Evolutionary conservation across 2,329 filamentous ascomycete genomes (phyloP), one percentile per base, ranked within the genome.

Genomic region (Fusarium vanettenii): DNA sequence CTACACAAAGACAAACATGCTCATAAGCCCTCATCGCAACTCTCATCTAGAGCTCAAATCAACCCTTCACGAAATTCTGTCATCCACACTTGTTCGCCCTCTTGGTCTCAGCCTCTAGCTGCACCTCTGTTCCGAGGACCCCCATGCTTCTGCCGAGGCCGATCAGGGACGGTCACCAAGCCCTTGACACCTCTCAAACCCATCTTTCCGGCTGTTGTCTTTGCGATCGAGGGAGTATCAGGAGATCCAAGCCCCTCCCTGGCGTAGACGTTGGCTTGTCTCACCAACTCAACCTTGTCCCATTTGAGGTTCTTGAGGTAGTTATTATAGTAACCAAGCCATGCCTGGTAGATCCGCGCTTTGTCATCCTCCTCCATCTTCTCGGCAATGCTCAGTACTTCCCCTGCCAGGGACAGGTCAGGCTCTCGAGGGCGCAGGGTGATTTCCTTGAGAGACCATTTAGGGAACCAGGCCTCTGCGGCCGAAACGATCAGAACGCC

Each of bases 401-500:
- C 82, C 1, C 66, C 50, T 11, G 79, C 79, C 3, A 84, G 79
- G n/a, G 82, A 83, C 4, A 92, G 75, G 66, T 89, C 85, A 7
- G 86, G 83, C 2, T 80, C 76, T 2, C 86, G 85, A 7, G 85
- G 79, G 39, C 87, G 78, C 67, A 93, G 88, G 4, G 82, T 83
- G 70, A 93, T 89, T 31, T 88, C 86, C 74, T 87, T 87, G 33
- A 89, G 82, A 5, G 87, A 86, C 76, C 83, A 87, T 41, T 82
- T 82, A 1, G 87, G 82, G 78, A 91, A 90, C 72, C 83, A 83
- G 0, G 82, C 74, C 77, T 93, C 91, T 3, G 82, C 79, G 4
- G 87, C 81, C 35, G 88, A 84, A 29, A 92, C 80, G 60, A 93
- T 83, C 35, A 93, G 84, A 80, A 91, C 89, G 41, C 91, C 92